A percentile compares a stretch with the other conserved stretches of the same genome.
Evolutionary conservation across 768 basidiomycete species (phyloP).

Genomic region (Nevesoporus exiguus): DNA sequence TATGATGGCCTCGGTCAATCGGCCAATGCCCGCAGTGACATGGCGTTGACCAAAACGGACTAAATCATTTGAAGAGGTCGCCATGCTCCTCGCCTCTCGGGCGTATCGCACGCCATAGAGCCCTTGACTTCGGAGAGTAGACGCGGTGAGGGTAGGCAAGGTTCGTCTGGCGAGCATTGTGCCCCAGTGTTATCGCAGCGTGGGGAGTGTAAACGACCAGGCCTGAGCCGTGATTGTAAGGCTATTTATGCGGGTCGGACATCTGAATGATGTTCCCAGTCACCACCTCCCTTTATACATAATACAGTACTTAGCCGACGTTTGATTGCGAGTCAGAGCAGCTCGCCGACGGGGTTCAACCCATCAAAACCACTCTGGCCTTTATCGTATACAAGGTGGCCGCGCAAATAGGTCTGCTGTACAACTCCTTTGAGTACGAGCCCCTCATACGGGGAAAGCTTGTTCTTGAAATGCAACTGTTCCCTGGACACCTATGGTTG

Average conservation of each 20-base stretch:
- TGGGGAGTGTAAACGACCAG: no score
- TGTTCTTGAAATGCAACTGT: constrained; percentile 85
- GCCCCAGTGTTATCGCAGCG: not conserved
- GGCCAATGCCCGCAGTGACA: constrained; percentile 43
- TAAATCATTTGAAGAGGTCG: constrained; percentile 22
- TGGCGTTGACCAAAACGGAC: constrained; percentile 41
- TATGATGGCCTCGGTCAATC: constrained; percentile 53
- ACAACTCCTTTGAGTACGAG: constrained; percentile 67
- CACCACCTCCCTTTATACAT: no score
- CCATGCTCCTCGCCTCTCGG: constrained; percentile 14
- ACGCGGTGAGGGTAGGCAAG: not conserved
- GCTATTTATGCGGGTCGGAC: no score
- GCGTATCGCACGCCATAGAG: not conserved
- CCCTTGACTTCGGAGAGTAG: constrained; percentile 1
- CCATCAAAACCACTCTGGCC: constrained; percentile 35
- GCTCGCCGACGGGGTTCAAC: constrained; percentile 34
- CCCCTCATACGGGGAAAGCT: constrained; percentile 87
- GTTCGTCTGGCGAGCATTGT: constrained; percentile 14
- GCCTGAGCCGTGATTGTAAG: no score
- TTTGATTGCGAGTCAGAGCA: constrained; percentile 18
- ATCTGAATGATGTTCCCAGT: no score
- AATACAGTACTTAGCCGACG: no score
- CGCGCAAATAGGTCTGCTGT: constrained; percentile 76
- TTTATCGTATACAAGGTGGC: constrained; percentile 59
- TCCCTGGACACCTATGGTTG: constrained; percentile 64